Evolutionary conservation across 1,284 basidiomycete genomes (phyloP), one percentile per base, ranked within the genome.

Genomic region (Malassezia cuniculi): DNA sequence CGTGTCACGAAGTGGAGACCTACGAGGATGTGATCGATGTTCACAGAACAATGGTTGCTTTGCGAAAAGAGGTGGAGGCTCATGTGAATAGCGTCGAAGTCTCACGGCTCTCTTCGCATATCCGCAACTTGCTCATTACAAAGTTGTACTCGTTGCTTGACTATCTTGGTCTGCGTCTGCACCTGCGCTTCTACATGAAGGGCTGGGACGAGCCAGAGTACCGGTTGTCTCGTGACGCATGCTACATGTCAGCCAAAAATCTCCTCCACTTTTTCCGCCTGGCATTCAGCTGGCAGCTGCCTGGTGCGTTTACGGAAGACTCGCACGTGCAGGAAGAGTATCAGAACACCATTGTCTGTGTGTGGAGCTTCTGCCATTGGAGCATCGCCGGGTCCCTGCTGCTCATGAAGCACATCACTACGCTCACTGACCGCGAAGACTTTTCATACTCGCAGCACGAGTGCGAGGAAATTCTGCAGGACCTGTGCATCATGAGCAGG

Each of bases 131-230:
- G 7, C 12, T n/a, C n/a, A n/a, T n/a, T n/a, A 15, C 28, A 8
- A 47, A 50, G 35, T 34, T 47, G 39, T 9, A 43, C 35, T 20
- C 40, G 9, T 12, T 34, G n/a, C 24, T 49, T 3, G 14, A 39
- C 22, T 46, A 24, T 9, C 32, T 41, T 6, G 20, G 41, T 14
- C 25, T 50, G 14, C 38, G 35, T 5, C 37, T 60, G 26, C 58
- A 60, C 45, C 56, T 58, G 31, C 52, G 44, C n/a, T 60, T 50
- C 42, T 60, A 60, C 39, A 50, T 60, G 14, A 56, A 54, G 30
- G 54, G 56, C 12, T 60, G 58, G 58, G 47, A 51, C 14, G 48
- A 56, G 21, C 39, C 48, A 9, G 42, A 33, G 21, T 58, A 56
- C 43, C 49, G 46, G 22, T 43, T 52, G 20, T 60, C 58, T 15